Evolutionary conservation across 1,139 yeast species (phyloP).

Genomic region (Scheffersomyces lignicola): DNA sequence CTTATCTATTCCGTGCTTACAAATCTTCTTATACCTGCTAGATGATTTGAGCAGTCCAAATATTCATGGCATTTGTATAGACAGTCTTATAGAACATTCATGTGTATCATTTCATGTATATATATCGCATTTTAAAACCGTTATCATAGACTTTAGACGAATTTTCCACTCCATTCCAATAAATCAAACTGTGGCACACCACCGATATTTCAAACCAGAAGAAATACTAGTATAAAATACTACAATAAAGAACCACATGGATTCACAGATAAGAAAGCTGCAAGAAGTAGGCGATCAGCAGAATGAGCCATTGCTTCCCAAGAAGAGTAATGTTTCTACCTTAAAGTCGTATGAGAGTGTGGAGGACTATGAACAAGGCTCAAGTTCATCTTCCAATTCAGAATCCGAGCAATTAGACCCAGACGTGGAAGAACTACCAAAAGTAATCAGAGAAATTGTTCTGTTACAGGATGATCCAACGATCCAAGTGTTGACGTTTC

Average conservation of each 20-base stretch:
- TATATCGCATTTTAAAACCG: too few relatives aligned
- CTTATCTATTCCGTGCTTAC: too few relatives aligned
- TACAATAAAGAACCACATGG: too few relatives aligned
- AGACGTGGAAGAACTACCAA: conserved; percentile 24
- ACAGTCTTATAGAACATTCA: too few relatives aligned
- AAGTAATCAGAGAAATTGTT: conserved; percentile 32
- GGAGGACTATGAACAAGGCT: conserved; percentile 3
- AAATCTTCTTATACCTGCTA: too few relatives aligned
- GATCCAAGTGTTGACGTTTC: conserved; percentile 39
- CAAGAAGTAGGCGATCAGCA: conserved; percentile 2
- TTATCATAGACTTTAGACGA: too few relatives aligned
- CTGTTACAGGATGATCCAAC: conserved; percentile 37
- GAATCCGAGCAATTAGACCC: conserved; percentile 7
- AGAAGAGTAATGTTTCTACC: not conserved
- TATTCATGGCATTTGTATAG: too few relatives aligned
- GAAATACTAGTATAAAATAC: not conserved
- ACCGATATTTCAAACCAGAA: not conserved
- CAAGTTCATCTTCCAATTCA: not conserved
- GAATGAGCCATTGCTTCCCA: conserved; percentile 6
- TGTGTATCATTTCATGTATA: too few relatives aligned
- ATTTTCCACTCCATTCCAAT: too few relatives aligned
- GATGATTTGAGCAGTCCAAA: too few relatives aligned
- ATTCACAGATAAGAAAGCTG: not conserved
- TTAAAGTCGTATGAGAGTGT: conserved; percentile 2
- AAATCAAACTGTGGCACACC: conserved; percentile 3